Base-by-base conservation (phyloP, 331 rosid genomes). In the Pyrus hybrid region DNA sequence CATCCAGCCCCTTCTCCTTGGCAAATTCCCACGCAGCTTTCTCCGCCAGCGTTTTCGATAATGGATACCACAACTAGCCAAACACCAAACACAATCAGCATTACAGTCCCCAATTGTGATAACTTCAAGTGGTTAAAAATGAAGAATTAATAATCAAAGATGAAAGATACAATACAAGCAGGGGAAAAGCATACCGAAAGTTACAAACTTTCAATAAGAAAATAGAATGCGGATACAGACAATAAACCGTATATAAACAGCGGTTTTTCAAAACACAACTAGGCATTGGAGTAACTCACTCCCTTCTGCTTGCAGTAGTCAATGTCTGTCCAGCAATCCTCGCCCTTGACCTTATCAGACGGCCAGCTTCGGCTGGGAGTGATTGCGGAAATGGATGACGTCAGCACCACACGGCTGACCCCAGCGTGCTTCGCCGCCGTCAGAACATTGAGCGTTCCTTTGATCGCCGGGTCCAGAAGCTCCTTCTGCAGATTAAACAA, bases 11-110 rank as follows among this genome's bases (percentile, higher is more conserved):
- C 63, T 80, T 88, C 87, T 88, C 96, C 79, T 88, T 82, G 28
- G 91, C 76, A 86, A 93, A 90, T 30, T 90, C 91, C 97, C 97
- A 90, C n/a, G 96, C 96, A 28, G 89, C 93, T 78, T 88, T 91
- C 91, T 93, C 98, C 2, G 98, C 97, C 76, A 87, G 77, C 11
- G 94, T 86, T 81, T 93, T 93, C 28, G 96, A 91, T 74, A 93
- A 10, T 3, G 98, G 87, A 90, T 93, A 93, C 98, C 98, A 93
- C 71, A 88, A 67, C 98, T 93, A 78, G 45, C 26, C 62, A 67
- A 35, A 74, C 29, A 45, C n/a, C 32, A 73, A 71, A 28, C 26
- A 45, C 47, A 63, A 74, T 72, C 41, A 58, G 18, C 35, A 58
- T 57, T 16, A n/a, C 41, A 32, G 7, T 54, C 26, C 67, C 28